Evolutionary conservation across 1,139 yeast genomes (phyloP), one percentile per base, ranked within the genome.

Genomic region (Kazachstania sp.): DNA sequence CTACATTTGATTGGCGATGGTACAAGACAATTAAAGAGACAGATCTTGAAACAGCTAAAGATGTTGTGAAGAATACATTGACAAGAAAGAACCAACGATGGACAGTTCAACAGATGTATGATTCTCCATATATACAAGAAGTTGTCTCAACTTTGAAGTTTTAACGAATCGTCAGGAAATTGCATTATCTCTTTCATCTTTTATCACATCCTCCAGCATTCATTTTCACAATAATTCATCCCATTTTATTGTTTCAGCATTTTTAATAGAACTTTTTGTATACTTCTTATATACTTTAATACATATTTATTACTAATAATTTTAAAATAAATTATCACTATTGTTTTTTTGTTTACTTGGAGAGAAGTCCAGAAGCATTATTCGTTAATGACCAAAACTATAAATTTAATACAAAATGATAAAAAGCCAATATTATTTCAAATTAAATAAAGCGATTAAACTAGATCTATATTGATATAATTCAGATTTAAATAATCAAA

Each of bases 1-100:
- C 97, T 7, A 78, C 92, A 65, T 82, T 86, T 39, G 95, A 86
- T 54, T 92, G 98, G 98, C 77, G 76, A 39, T 92, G 97, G 97
- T 73, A 66, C 50, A 63, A 65, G 20, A 64, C 75, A 51, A 63
- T 63, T 36, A 66, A 67, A n/a, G 46, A 50, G 4, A 63, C 65
- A 5, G 70, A 18, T n/a, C 16, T 32, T 13, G 44, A 66, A 20
- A 72, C 76, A 72, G 81, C 81, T 0, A 81, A 75, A 57, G 65
- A 60, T 16, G 66, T 82, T 19, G 87, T 82, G 5, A 72, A 72
- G 44, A 67, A 70, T 20, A 70, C 83, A 44, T 64, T 83, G 40
- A 70, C 75, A 29, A 73, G 81, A 50, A 71, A 82, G 46, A 80
- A 77, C 47, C 67, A 68, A 41, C 69, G 86, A 41, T 64, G 74